phyloP scores from a whole-genome alignment of 106 monocot genomes.

The Narthecium ossifragum region DNA sequence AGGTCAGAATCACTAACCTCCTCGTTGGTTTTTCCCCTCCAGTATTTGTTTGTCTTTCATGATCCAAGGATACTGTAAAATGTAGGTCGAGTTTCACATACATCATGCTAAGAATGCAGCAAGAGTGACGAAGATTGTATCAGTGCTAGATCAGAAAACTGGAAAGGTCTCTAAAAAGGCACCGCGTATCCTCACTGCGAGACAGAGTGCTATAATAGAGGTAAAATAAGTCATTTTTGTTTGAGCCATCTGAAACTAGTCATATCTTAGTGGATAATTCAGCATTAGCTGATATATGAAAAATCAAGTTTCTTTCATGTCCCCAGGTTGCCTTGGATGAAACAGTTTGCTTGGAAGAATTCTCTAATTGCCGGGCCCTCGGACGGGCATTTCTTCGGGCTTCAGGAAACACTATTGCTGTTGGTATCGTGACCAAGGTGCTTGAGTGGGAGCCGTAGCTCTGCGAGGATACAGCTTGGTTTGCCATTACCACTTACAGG shows the following conservation, averaged over 20 bases:
- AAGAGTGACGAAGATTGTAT: constrained; percentile 48
- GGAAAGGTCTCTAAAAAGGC: constrained; percentile 47
- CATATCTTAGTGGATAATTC: too few species aligned
- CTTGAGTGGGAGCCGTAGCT: constrained; percentile 8
- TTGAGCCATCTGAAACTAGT: not conserved
- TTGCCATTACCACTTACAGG: too few species aligned
- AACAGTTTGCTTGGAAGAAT: constrained; percentile 83
- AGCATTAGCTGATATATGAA: not conserved
- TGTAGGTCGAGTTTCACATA: constrained; percentile 67
- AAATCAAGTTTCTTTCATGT: constrained; percentile 1
- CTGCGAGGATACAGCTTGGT: too few species aligned
- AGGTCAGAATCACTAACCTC: constrained; percentile 24
- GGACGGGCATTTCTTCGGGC: constrained; percentile 71
- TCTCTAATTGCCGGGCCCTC: constrained; percentile 56
- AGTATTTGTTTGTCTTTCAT: not conserved
- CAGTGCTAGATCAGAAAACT: constrained; percentile 67
- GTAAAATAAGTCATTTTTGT: constrained; percentile 13
- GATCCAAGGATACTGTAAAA: not conserved
- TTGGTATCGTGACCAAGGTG: constrained; percentile 58
- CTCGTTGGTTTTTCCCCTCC: not conserved
- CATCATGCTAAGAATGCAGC: constrained; percentile 70
- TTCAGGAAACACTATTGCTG: constrained; percentile 58
- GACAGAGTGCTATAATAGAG: constrained; percentile 82
- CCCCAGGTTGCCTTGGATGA: constrained; percentile 67
- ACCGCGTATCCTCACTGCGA: constrained; percentile 62